Percentiles rank a stretch among this genome's conserved stretches.
These are phyloP conservation scores for Phytomonas serpens DNA, from an alignment of 208 protist species.

Conservation along the genomic window DNA sequence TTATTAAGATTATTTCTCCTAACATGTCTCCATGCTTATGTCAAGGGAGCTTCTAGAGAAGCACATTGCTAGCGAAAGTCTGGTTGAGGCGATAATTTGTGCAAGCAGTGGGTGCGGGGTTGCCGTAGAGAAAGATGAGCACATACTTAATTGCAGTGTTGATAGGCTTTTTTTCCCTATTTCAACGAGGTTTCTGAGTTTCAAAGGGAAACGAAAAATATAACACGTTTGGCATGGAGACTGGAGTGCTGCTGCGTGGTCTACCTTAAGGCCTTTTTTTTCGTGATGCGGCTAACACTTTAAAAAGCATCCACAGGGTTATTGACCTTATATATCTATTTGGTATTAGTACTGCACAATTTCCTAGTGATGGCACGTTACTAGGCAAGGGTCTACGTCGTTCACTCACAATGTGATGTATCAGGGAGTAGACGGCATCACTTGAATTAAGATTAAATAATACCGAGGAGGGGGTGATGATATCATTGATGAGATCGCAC, in stretches of 20 bases:
- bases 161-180: background rate
- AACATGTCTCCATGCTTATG: background rate
- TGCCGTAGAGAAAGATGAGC: background rate
- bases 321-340: slow-evolving; percentile 71
- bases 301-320: slow-evolving; percentile 36
- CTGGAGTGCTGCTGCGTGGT: background rate
- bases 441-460: background rate
- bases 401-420: background rate
- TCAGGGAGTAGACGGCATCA: background rate
- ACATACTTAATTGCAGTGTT: background rate
- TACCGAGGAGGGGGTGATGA: background rate
- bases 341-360: slow-evolving; percentile 58
- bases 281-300: slow-evolving; percentile 7
- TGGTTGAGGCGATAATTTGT: background rate
- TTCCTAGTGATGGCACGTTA: slow-evolving; percentile 61
- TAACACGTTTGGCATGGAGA: background rate
- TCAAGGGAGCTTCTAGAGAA: background rate
- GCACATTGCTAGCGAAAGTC: background rate
- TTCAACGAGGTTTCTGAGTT: background rate
- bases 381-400: background rate
- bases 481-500: background rate
- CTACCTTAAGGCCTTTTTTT: background rate
- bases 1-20: background rate
- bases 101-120: background rate
- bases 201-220: background rate